These are phyloP conservation scores for Solanum stenotomum DNA, from an alignment of 257 asterid species.

Conservation along the genomic window DNA sequence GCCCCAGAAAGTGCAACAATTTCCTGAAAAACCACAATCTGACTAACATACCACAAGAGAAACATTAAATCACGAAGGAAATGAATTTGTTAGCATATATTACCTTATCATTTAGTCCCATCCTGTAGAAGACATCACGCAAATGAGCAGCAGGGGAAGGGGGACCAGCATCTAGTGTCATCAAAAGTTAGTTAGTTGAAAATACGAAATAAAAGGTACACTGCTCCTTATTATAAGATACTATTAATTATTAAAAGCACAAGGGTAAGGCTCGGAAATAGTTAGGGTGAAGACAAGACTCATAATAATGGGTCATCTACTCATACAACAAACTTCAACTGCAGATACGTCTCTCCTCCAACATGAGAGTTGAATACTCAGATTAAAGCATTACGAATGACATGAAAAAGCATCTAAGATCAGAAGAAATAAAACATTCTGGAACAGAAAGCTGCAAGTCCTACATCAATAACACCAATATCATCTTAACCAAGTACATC, in stretches of 20 bases:
- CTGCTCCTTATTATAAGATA: background rate
- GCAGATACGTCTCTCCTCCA: background rate
- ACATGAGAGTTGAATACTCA: background rate
- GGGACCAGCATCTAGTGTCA: constrained; percentile 88
- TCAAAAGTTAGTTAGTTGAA: constrained; percentile 4
- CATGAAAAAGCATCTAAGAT: background rate
- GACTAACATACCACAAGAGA: background rate
- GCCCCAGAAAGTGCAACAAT: constrained; percentile 99
- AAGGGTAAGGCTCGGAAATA: background rate
- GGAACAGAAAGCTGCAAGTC: background rate
- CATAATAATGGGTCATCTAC: background rate
- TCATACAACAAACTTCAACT: background rate
- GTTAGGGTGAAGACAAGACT: background rate
- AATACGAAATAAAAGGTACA: background rate
- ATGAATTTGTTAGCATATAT: background rate
- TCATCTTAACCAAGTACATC: background rate
- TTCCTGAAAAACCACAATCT: constrained; percentile 50
- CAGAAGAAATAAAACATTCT: background rate
- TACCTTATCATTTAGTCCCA: constrained; percentile 95
- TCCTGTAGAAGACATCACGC: constrained; percentile 88
- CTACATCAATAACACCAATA: background rate
- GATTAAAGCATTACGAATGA: background rate
- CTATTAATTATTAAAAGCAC: background rate
- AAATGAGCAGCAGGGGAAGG: constrained; percentile 95
- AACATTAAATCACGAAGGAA: background rate